A percentile compares a stretch with the other conserved stretches of the same genome.
These are phyloP conservation scores for Chytriomyces sp. DNA, from an alignment of 192 early-diverging fungal species.

Conservation along the genomic window DNA sequence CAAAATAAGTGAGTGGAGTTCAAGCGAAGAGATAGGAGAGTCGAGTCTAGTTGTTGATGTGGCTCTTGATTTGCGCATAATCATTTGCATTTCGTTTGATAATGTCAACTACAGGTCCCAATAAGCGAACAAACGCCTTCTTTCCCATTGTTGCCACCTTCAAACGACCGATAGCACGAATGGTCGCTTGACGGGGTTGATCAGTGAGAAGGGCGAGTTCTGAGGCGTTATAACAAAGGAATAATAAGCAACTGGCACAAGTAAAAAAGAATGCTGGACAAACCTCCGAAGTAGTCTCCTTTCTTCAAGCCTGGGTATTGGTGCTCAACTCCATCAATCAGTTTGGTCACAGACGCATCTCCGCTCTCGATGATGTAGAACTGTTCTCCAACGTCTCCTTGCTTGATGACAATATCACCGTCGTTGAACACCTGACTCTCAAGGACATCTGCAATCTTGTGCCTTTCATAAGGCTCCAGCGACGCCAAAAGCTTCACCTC, in stretches of 20 bases:
- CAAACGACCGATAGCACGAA: constrained; percentile 74
- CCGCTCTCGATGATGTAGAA: constrained; percentile 98
- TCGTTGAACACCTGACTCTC: constrained; percentile 90
- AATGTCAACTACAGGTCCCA: constrained; percentile 95
- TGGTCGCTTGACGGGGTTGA: constrained; percentile 89
- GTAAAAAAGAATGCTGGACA: background rate
- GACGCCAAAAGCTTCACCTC: constrained; percentile 87
- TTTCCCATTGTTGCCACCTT: constrained; percentile 97
- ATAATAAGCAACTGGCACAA: background rate
- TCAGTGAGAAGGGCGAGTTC: constrained; percentile 96
- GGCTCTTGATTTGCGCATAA: constrained; percentile 60
- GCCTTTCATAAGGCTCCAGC: constrained; percentile 94
- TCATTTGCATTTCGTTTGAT: constrained; percentile 93
- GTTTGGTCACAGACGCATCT: constrained; percentile 80
- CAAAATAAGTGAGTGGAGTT: too few species aligned
- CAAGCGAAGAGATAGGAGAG: too few species aligned
- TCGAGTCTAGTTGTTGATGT: background rate
- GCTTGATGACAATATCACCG: constrained; percentile 80
- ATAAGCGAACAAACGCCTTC: constrained; percentile 91
- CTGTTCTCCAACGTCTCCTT: constrained; percentile 91
- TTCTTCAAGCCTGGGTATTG: constrained; percentile 55
- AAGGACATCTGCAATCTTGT: constrained; percentile 98
- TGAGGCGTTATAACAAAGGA: constrained; percentile 43
- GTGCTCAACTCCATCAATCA: constrained; percentile 77
- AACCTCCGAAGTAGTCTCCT: constrained; percentile 96